These are phyloP conservation scores for Oxyria digyna DNA, from an alignment of 148 eudicot genomes.

Conservation along the genomic window DNA sequence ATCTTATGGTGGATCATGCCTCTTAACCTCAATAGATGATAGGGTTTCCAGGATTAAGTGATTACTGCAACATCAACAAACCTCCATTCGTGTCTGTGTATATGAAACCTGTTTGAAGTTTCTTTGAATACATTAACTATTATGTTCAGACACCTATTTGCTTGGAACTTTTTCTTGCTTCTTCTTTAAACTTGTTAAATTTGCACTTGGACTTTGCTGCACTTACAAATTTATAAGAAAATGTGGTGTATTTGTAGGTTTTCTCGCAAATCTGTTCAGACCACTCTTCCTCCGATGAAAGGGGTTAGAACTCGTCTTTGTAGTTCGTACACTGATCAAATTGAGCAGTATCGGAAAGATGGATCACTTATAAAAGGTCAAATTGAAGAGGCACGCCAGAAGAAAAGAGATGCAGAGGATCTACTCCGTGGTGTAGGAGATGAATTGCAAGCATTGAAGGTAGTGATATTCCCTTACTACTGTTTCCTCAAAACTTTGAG, in stretches of 20 bases:
- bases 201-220: not conserved
- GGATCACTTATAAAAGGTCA: conserved; percentile 23
- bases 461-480: conserved; percentile 12
- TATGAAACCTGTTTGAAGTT: not conserved
- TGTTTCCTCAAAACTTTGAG: not conserved
- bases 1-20: not conserved
- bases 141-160: not conserved
- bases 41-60: not conserved
- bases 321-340: conserved; percentile 74
- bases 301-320: conserved; percentile 53
- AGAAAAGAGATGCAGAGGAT: conserved; percentile 47
- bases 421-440: conserved; percentile 23
- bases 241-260: conserved; percentile 41
- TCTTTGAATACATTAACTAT: not conserved
- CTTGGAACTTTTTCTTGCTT: not conserved
- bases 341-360: conserved; percentile 50
- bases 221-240: not conserved
- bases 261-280: conserved; percentile 73
- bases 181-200: not conserved
- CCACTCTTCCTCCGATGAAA: conserved; percentile 76
- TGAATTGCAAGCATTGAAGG: conserved; percentile 43
- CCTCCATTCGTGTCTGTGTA: not conserved
- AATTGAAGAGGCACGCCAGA: conserved; percentile 29
- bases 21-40: not conserved
- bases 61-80: not conserved